phyloP scores from a whole-genome alignment of 371 early-diverging fungal genomes.

The Parasitella parasitica region DNA sequence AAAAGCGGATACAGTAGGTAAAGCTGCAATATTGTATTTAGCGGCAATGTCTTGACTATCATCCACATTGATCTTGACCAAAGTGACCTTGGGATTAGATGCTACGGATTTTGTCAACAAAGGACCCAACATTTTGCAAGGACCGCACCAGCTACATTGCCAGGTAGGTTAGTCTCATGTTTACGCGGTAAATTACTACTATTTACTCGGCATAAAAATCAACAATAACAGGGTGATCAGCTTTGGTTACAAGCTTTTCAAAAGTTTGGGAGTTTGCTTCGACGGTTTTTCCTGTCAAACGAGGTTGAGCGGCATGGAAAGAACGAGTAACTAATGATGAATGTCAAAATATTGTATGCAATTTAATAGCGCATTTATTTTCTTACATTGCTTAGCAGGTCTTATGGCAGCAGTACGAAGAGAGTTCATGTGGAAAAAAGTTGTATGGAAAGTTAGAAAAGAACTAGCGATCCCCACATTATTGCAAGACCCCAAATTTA shows the following conservation, averaged over 20 bases:
- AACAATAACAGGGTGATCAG: slow-evolving; percentile 70
- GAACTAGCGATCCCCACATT: not conserved
- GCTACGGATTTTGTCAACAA: slow-evolving; percentile 59
- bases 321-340: slow-evolving; percentile 17
- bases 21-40: slow-evolving; percentile 65
- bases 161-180: not conserved
- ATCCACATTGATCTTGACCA: slow-evolving; percentile 77
- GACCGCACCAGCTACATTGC: slow-evolving; percentile 74
- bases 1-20: slow-evolving; percentile 79
- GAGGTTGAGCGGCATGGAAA: slow-evolving; percentile 35
- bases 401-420: slow-evolving; percentile 16
- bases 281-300: slow-evolving; percentile 47
- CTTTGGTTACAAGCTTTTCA: slow-evolving; percentile 49
- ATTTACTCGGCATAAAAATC: slow-evolving; percentile 79
- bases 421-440: slow-evolving; percentile 12
- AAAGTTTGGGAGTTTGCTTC: slow-evolving; percentile 51
- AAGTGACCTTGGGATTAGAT: slow-evolving; percentile 62
- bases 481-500: no score
- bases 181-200: not conserved
- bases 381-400: slow-evolving; percentile 16
- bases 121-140: slow-evolving; percentile 77
- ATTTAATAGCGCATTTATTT: not conserved
- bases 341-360: not conserved
- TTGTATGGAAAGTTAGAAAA: not conserved
- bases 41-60: slow-evolving; percentile 54